Base-by-base conservation (phyloP, 371 early-diverging fungal genomes). In the Umbelopsis sp. region DNA sequence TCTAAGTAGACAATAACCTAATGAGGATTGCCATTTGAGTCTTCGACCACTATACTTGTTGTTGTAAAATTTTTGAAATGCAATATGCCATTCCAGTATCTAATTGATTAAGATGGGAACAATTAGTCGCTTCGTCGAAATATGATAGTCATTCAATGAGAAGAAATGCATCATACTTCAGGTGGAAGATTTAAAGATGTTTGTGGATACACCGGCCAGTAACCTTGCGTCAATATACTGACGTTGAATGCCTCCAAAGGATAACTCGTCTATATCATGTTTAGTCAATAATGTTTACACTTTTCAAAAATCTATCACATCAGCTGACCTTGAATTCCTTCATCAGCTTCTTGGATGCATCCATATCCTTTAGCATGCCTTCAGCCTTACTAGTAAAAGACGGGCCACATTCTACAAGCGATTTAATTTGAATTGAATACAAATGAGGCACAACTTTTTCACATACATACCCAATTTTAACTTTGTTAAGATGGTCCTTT, bases 351-450 rank as follows among this genome's bases (percentile, higher is more conserved):
- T 70, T 71, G 0, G 96, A 96, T 4, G 92, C 68, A 35, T 89
- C 87, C 71, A 96, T 91, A 74, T 97, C 98, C 66, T 88, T 92
- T 75, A 97, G 93, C 98, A 97, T 98, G 16, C 90, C 93, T 69
- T 98, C 97, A 32, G 97, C 77, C 35, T 93, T 90, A 67, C 90
- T 92, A 11, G 97, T 97, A 73, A 92, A 97, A 29, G 88, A 94
- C 10, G 89, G 80, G 0, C 97, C 97, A 72, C 96, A 95, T 79
- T 97, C 97, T 84, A 76, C 52, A 63, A 53, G 50, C 29, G 64
- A 62, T 46, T 20, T n/a, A 7, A 71, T 57, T 57, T 35, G 29
- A 1, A n/a, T 48, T 16, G 45, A 50, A 18, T 44, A 64, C 25
- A 69, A 10, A 1, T 52, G 20, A 4, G 2, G 9, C 8, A 52